Conservation (phyloP, 2,329 filamentous ascomycete genomes). For the Bipolaris cookei region DNA sequence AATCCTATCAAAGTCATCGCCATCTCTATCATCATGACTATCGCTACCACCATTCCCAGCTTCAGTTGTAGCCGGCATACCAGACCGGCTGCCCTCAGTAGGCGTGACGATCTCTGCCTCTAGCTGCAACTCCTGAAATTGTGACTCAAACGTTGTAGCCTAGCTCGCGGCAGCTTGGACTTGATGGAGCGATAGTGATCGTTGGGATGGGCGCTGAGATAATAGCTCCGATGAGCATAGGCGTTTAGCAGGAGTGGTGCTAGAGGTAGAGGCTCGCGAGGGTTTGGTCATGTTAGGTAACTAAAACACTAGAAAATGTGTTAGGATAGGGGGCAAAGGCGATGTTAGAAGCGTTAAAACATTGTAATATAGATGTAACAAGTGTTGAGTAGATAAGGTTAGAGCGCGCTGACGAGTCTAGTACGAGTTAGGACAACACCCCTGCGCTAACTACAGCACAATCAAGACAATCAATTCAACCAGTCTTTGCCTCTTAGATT, state of each 20-base stretch:
- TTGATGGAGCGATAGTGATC: neutral
- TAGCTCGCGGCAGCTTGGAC: neutral
- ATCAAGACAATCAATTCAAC: neutral
- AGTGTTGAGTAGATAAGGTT: neutral
- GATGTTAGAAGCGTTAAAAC: too few relatives aligned
- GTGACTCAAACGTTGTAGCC: neutral
- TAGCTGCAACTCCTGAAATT: neutral
- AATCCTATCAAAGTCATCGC: neutral
- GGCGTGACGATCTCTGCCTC: neutral
- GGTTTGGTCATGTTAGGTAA: too few relatives aligned
- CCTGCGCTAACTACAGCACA: slow-evolving; percentile 28
- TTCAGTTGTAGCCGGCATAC: neutral
- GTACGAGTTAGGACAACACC: neutral
- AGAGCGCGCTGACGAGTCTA: neutral
- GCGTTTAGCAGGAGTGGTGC: too few relatives aligned
- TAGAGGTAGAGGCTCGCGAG: too few relatives aligned
- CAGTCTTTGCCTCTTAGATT: neutral
- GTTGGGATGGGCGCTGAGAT: too few relatives aligned
- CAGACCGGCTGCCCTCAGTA: neutral
- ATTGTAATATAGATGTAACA: too few relatives aligned
- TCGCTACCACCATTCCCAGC: neutral
- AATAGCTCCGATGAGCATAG: too few relatives aligned
- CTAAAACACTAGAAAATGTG: too few relatives aligned
- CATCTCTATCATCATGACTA: neutral
- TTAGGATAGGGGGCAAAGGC: too few relatives aligned